These are phyloP conservation scores for Termitomyces sp. DNA, from an alignment of 768 basidiomycete species.

Conservation along the genomic window DNA sequence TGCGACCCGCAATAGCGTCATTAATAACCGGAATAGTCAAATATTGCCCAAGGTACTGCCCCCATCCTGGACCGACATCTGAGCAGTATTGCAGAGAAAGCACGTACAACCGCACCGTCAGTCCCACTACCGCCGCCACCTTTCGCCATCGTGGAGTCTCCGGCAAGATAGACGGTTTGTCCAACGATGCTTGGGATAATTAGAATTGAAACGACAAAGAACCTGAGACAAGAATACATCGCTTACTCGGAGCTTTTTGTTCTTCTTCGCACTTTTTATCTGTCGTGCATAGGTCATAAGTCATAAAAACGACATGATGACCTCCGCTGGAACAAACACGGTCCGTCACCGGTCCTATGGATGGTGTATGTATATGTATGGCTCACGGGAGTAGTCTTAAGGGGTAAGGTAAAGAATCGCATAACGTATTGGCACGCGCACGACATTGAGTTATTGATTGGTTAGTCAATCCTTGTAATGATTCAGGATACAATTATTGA, in stretches of 20 bases:
- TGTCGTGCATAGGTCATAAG: neutral
- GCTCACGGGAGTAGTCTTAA: neutral
- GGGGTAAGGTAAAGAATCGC: neutral
- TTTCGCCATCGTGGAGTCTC: slow-evolving; percentile 40
- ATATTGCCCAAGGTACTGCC: slow-evolving; percentile 34
- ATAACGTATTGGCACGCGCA: neutral
- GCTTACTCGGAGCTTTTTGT: neutral
- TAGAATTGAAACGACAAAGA: slow-evolving; percentile 1
- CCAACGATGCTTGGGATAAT: slow-evolving; percentile 14
- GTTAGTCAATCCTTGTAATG: neutral
- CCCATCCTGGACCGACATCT: slow-evolving; percentile 31
- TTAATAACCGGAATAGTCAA: slow-evolving; percentile 39
- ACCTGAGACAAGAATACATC: neutral
- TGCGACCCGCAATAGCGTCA: slow-evolving; percentile 38
- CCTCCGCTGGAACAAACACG: neutral
- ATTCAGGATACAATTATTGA: neutral
- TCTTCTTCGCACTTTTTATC: neutral
- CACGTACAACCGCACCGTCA: slow-evolving; percentile 18
- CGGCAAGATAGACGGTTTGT: slow-evolving; percentile 37
- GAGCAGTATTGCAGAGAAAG: neutral
- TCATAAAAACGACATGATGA: neutral
- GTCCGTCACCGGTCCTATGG: neutral
- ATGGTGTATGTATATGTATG: neutral
- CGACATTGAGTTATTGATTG: neutral
- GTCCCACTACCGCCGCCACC: slow-evolving; percentile 32